Evolutionary conservation across 768 basidiomycete genomes (phyloP).

Genomic region (Tylopilus plumbeoviolaceoides): DNA sequence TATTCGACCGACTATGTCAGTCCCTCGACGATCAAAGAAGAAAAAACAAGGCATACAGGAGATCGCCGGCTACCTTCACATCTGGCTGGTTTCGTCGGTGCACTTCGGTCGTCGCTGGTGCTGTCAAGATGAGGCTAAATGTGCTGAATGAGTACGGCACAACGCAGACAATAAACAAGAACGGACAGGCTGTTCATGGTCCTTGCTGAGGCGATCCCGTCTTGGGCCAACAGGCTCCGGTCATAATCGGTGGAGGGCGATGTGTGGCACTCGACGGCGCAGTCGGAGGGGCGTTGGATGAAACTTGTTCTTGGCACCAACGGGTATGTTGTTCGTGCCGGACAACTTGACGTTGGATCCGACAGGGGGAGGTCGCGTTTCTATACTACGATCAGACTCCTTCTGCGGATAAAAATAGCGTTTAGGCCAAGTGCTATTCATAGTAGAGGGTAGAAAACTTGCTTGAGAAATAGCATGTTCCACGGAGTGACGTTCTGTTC

Average conservation of each 20-base stretch:
- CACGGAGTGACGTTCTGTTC: constrained; percentile 14
- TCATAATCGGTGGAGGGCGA: constrained; percentile 8
- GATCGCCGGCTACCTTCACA: constrained; percentile 14
- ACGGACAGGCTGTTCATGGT: constrained; percentile 27
- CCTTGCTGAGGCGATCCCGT: constrained; percentile 14
- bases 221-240: constrained; percentile 20
- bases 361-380: constrained; percentile 8
- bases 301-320: constrained; percentile 28
- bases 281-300: background rate
- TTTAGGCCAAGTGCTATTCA: background rate
- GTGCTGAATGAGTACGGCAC: constrained; percentile 5
- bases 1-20: constrained; percentile 8
- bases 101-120: constrained; percentile 1
- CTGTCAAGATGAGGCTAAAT: constrained; percentile 18
- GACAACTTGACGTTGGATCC: constrained; percentile 26
- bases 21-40: background rate
- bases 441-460: constrained; percentile 1
- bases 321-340: constrained; percentile 32
- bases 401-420: constrained; percentile 9
- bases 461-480: constrained; percentile 19
- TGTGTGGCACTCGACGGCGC: background rate
- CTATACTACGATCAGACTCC: constrained; percentile 15
- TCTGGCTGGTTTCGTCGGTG: background rate
- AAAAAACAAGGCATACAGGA: constrained; percentile 10
- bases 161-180: background rate